phyloP scores from a whole-genome alignment of 75 land plant genomes.

The Cunninghamia lanceolata region DNA sequence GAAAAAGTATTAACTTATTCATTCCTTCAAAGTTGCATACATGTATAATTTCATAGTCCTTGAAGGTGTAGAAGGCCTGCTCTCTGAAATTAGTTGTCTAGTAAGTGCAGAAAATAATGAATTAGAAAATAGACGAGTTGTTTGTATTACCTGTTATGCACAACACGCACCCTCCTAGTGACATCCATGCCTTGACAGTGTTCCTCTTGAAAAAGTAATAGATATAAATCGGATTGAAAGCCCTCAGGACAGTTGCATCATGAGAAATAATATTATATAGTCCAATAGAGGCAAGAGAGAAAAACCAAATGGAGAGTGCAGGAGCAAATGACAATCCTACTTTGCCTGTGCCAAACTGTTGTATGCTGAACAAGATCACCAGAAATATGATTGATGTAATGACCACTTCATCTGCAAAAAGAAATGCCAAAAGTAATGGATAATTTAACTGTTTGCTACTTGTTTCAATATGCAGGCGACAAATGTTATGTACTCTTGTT shows the following conservation, averaged over 20 bases:
- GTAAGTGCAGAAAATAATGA: background rate
- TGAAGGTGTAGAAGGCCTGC: background rate
- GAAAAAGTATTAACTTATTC: background rate
- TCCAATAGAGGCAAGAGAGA: constrained; percentile 73
- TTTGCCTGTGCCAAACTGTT: constrained; percentile 89
- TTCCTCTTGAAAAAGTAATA: constrained; percentile 75
- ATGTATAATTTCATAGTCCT: background rate
- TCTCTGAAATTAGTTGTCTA: background rate
- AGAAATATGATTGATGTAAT: constrained; percentile 61
- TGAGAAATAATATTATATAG: constrained; percentile 68
- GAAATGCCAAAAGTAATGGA: background rate
- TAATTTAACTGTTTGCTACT: background rate
- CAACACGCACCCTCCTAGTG: constrained; percentile 96
- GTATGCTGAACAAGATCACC: constrained; percentile 77
- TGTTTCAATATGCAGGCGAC: background rate
- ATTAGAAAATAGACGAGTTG: background rate
- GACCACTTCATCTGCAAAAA: constrained; percentile 71
- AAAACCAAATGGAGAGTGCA: constrained; percentile 79
- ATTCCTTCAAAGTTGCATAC: background rate
- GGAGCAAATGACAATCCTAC: constrained; percentile 89
- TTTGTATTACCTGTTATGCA: constrained; percentile 87
- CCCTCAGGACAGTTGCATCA: constrained; percentile 60
- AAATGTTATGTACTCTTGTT: background rate
- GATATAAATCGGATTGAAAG: constrained; percentile 85
- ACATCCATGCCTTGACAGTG: constrained; percentile 67